Base-by-base conservation (phyloP, 495 filamentous ascomycete genomes). In the Amniculicola lignicola region DNA sequence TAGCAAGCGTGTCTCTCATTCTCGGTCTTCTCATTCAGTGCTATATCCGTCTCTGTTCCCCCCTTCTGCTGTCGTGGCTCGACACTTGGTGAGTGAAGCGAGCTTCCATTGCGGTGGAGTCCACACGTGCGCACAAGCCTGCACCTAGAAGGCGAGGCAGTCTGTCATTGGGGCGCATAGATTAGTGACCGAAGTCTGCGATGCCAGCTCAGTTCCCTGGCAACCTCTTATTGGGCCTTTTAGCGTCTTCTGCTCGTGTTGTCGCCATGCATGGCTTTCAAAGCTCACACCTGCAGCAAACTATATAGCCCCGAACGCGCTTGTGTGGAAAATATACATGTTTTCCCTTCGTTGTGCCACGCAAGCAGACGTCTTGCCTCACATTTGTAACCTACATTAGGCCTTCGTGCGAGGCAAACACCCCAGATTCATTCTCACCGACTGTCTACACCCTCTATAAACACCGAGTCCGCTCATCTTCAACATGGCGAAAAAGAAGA, bases 131-230 rank as follows among this genome's bases (percentile, higher is more conserved):
- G 57, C 51, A 55, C 25, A 24, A 21, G 43, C 23, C 51, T 50
- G 45, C 44, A 56, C 33, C 27, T 44, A 27, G 29, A 61, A 43
- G 45, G 44, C 58, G 31, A 31, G 45, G 25, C 12, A 19, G 58
- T 56, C 51, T 54, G 29, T 43, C 44, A 59, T 63, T 51, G 60
- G 49, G 50, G 43, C 54, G 54, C 60, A 59, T 63, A 58, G 29
- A 57, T 62, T 53, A 54, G 50, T 58, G 33, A 45, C 22, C 49
- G 51, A 54, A 19, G 47, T 51, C 33, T 59, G 45, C 50, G 24
- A 29, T 53, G 48, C 48, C 60, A 50, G 29, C 54, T 53, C 54
- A 51, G 41, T 58, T 44, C 21, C 28, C 51, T 63, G 49, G 35
- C 43, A 33, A 14, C 50, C 14, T 46, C 49, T 41, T 21, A 58